Evolutionary conservation across 2,329 filamentous ascomycete species (phyloP), one percentile per base, ranked within the genome.

Genomic region (Beauveria bassiana): DNA sequence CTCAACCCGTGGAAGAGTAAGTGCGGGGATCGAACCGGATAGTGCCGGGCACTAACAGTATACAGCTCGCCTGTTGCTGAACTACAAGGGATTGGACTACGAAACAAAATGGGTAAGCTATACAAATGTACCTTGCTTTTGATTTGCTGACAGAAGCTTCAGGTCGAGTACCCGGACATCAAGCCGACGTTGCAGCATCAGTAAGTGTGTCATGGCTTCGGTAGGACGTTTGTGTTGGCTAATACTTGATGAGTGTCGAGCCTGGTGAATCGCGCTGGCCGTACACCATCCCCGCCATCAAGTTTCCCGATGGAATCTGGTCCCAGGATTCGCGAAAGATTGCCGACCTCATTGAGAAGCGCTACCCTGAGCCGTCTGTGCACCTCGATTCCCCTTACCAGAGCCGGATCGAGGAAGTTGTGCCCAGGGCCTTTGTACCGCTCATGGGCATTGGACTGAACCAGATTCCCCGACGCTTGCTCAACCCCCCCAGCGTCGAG

Each of bases 1-100:
- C 73, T 83, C 51, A 91, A 90, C 69, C 82, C 87, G 0, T 90
- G 86, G 87, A 90, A 88, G 74, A 84, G 86, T 87, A 73, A 67
- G 69, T 56, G 26, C 20, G 28, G 60, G 28, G 20, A 38, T 18
- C 20, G 5, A 5, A 28, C 14, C 6, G 18, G 20, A 12, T 24
- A 22, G 59, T 8, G 42, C n/a, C 10, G 26, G 26, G 45, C 14
- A 57, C 57, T 65, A 52, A 64, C 45, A 40, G 18, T 10, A n/a
- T 1, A 28, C 58, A 89, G 87, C 83, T 50, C 85, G 88, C 1
- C 72, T 90, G 61, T 69, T 81, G 2, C 74, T 91, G 50, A 90
- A 90, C 73, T 89, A 80, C 74, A 91, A 91, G 70, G 77, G 77
- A 1, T 70, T 90, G 16, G 78, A 84, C 51, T 91, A 90, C 74